These are phyloP conservation scores for Globomyces pollinis-pini DNA, from an alignment of 192 early-diverging fungal genomes.

Conservation along the genomic window DNA sequence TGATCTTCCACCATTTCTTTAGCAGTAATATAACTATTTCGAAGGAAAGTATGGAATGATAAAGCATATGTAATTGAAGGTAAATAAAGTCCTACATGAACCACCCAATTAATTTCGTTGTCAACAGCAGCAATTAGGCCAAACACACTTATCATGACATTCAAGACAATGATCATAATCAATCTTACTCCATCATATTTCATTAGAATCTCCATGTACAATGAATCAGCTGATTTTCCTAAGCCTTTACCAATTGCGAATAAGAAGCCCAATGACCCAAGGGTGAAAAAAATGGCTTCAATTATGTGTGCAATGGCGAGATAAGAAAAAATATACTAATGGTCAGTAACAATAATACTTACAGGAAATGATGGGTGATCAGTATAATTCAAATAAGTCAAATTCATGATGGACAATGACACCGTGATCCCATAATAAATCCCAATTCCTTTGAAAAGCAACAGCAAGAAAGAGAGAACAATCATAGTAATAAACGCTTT, in stretches of 20 bases:
- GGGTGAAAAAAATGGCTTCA: constrained; percentile 1
- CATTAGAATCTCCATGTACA: not conserved
- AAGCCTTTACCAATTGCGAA: not conserved
- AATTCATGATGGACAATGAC: not conserved
- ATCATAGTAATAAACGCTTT: not conserved
- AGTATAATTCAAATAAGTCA: not conserved
- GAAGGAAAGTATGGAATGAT: not conserved
- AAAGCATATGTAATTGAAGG: not conserved
- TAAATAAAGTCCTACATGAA: not conserved
- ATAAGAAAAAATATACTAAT: not conserved
- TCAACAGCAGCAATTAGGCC: not conserved
- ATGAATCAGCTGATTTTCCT: not conserved
- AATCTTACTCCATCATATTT: not conserved
- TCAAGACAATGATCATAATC: not conserved
- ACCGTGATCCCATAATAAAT: not conserved
- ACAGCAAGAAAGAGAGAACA: not conserved
- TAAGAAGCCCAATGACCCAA: not conserved
- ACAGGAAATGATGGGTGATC: not conserved
- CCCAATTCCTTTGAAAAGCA: not conserved
- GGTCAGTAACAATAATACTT: no score
- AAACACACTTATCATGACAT: not conserved
- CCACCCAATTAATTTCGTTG: not conserved
- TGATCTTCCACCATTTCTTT: not conserved
- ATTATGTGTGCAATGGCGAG: not conserved
- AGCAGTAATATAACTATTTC: constrained; percentile 3